Conservation (phyloP, 225 moss, liverwort and hornwort genomes). For the Physcomitrellopsis africana region DNA sequence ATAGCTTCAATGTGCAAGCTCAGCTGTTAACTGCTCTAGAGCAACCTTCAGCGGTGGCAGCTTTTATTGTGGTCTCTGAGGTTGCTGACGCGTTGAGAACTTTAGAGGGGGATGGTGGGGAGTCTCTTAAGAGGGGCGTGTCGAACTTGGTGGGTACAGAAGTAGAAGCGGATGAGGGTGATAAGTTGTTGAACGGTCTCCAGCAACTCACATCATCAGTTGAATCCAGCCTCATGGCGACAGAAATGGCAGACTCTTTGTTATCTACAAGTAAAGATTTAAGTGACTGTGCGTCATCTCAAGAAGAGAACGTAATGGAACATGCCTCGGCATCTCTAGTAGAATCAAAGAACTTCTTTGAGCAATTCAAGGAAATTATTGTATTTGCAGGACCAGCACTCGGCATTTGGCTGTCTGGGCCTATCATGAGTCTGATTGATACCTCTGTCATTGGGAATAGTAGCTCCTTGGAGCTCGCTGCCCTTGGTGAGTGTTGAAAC, state of each 20-base stretch:
- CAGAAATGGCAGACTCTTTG: constrained; percentile 43
- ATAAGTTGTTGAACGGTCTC: constrained; percentile 38
- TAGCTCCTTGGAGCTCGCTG: constrained; percentile 92
- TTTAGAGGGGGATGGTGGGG: constrained; percentile 28
- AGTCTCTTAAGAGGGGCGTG: constrained; percentile 7
- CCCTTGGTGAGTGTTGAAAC: constrained; percentile 62
- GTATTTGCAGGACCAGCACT: constrained; percentile 96
- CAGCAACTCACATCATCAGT: constrained; percentile 46
- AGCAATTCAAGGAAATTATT: constrained; percentile 79
- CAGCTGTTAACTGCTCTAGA: constrained; percentile 23
- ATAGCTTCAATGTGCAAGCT: constrained; percentile 21
- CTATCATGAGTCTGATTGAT: constrained; percentile 93
- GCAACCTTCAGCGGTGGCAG: constrained; percentile 49
- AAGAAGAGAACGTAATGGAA: constrained; percentile 13
- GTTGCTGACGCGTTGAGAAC: constrained; percentile 48
- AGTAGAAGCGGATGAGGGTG: constrained; percentile 19
- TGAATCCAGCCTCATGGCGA: constrained; percentile 44
- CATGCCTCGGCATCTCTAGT: constrained; percentile 29
- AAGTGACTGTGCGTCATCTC: constrained; percentile 23
- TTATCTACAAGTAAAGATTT: constrained; percentile 1
- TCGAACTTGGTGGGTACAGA: constrained; percentile 15
- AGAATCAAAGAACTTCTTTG: constrained; percentile 62
- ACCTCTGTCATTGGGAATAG: constrained; percentile 90
- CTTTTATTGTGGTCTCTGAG: constrained; percentile 47
- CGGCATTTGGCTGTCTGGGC: constrained; percentile 94